Evolutionary conservation across 2,329 filamentous ascomycete species (phyloP), one percentile per base, ranked within the genome.

Genomic region (Leptographium flavum): DNA sequence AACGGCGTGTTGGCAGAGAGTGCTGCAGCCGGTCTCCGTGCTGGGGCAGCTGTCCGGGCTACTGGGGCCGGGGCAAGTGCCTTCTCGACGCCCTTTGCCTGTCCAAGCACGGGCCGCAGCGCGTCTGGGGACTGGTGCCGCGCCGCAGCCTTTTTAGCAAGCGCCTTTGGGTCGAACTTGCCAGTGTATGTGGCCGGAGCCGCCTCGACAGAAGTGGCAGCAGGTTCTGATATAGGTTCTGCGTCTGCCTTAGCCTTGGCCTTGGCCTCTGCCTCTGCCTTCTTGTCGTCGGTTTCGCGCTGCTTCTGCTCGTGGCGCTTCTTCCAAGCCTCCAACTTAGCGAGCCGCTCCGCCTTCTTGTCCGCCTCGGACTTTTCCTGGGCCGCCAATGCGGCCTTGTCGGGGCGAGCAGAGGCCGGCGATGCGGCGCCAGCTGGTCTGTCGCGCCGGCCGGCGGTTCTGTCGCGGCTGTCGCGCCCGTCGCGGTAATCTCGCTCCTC

Each of bases 251-350:
- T 30, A 6, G 28, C 17, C 3, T 30, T 19, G 6, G 39, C 28
- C 5, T 17, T 39, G 5, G 38, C 13, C 10, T n/a, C 32, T n/a
- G 32, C 19, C 32, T 55, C n/a, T n/a, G 54, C 83, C 53, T 76
- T 70, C 33, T 80, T 74, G 51, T 77, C 71, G 55, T 83, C 76
- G 56, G 77, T 79, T 58, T 83, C 76, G 50, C 74, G 74, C 54
- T 81, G 81, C 54, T 81, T 81, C 58, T 79, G 78, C 52, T 86
- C 83, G 58, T 87, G 81, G 63, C 88, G 90, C 63, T 87, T 83
- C 65, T 94, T 94, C 88, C 87, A 94, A 47, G 85, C 84, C 60
- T 90, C 85, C 25, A 94, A 65, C 58, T 86, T 88, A 25, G 85
- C 85, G 37, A 87, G 70, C 50, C 84, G 72, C 60, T 90, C 84